Percentiles rank a stretch among this genome's conserved stretches.
Evolutionary conservation across 148 eudicot genomes (phyloP).

Genomic region (Vaccinium vitisidaea): DNA sequence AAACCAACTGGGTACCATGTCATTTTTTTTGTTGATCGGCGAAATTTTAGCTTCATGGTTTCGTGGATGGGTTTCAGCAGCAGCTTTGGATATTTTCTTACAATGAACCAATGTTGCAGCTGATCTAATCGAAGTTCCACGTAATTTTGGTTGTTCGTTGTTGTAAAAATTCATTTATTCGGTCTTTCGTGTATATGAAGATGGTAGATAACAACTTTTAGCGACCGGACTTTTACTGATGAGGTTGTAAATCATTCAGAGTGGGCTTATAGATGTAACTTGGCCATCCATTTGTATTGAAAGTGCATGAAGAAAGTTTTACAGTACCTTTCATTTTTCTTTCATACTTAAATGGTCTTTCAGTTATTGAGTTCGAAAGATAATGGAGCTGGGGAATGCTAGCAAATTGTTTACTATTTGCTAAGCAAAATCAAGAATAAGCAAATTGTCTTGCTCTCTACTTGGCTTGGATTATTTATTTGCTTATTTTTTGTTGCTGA

Average conservation of each 20-base stretch:
- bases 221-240: background rate
- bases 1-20: background rate
- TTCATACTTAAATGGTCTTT: background rate
- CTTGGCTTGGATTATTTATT: background rate
- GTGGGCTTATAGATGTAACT: background rate
- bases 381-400: background rate
- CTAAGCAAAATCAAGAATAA: background rate
- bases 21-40: no score
- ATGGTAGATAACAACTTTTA: background rate
- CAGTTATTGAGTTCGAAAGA: background rate
- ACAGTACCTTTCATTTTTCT: background rate
- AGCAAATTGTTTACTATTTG: background rate
- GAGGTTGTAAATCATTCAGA: background rate
- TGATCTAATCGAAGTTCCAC: background rate
- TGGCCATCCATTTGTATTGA: background rate
- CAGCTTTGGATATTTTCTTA: constrained; percentile 3
- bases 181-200: background rate
- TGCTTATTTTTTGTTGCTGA: background rate
- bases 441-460: background rate
- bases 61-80: background rate
- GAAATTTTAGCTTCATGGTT: background rate
- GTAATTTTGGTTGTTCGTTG: constrained; percentile 10
- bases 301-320: background rate
- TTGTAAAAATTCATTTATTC: background rate
- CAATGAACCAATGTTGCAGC: background rate